phyloP scores from a whole-genome alignment of 192 early-diverging fungal species.

The Funneliformis mosseae region DNA sequence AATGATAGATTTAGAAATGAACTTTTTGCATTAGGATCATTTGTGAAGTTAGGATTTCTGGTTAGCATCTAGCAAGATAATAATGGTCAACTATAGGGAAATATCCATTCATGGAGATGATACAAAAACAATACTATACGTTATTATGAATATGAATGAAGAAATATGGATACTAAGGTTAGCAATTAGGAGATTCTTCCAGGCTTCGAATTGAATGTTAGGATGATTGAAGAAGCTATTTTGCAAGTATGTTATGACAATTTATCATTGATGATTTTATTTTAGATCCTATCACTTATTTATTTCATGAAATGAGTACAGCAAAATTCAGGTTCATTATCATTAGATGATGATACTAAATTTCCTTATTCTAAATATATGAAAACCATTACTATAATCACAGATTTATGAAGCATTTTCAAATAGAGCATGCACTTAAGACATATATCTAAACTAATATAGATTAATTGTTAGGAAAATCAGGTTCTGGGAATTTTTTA shows the following conservation, averaged over 20 bases:
- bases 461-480: no score
- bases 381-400: no score
- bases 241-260: constrained; percentile 5
- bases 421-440: no score
- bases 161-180: background rate
- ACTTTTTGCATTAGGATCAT: background rate
- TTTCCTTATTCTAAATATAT: constrained; percentile 4
- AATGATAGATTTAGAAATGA: constrained; percentile 23
- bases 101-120: constrained; percentile 1
- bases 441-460: no score
- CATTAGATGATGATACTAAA: background rate
- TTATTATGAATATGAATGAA: constrained; percentile 9
- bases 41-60: background rate
- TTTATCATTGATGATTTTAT: constrained; percentile 19
- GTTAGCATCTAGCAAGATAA: background rate
- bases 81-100: background rate
- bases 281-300: constrained; percentile 2
- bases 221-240: constrained; percentile 1
- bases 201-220: background rate
- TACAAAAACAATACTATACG: background rate
- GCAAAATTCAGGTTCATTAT: background rate
- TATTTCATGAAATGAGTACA: constrained; percentile 7
- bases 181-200: background rate
- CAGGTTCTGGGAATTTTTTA: no score
- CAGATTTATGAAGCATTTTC: no score